Base-by-base conservation (phyloP, 2,329 filamentous ascomycete species). In the Botrytis pseudocinerea region DNA sequence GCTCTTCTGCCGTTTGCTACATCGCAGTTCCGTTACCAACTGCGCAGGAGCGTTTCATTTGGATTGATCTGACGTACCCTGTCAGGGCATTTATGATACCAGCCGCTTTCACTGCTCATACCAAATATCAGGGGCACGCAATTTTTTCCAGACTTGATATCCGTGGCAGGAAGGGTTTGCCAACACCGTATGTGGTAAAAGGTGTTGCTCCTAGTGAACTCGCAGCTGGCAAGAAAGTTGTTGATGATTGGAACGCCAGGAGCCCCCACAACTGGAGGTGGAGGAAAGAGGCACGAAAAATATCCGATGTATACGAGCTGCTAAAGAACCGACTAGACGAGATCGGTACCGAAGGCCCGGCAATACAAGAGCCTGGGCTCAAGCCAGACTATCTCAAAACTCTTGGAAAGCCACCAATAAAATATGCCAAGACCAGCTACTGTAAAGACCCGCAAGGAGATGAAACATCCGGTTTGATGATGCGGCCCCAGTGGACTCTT, bases 11-110 rank as follows among this genome's bases (percentile, higher is more conserved):
- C 20, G 61, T 64, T 64, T 64, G 61, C 40, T 64, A 64, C 25
- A 44, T 64, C 28, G 61, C 61, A 20, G 61, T 64, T 22, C 61
- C 51, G 25, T 25, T 40, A 28, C 61, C 61, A 7, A 64, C 61
- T 44, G 28, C 38, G 1, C n/a, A 64, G 61, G 61, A 64, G 42
- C 61, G 61, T 32, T 64, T 64, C 35, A 42, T 64, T 14, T 64
- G 61, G 61, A 46, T 64, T 12, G 61, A 64, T 64, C 38, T 64
- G 32, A 64, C 61, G 44, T 64, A 64, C 40, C 61, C 61, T 64
- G 20, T 64, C 61, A 64, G 61, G n/a, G 61, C 40, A 8, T n/a
- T 64, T 25, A 40, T 40, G 20, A 64, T 64, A 18, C 61, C 61
- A 40, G 40, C 35, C 22, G 61, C 61, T 28, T 64, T 64, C 28